Base-by-base conservation (phyloP, 768 basidiomycete genomes). In the Kondoa subrosea region DNA sequence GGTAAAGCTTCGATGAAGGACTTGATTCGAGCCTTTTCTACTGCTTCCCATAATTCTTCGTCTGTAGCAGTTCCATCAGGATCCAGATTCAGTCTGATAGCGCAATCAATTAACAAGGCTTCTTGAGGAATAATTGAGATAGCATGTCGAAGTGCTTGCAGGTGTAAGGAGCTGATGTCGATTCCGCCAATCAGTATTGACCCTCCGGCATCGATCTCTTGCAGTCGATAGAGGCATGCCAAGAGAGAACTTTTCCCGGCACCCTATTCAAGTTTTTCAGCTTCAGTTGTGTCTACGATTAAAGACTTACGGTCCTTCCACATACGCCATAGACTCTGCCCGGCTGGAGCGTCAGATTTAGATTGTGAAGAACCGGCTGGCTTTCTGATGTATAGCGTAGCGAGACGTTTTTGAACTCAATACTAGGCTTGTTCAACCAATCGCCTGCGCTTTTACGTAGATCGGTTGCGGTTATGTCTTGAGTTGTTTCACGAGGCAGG, bases 41-140 rank as follows among this genome's bases (percentile, higher is more conserved):
- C 68, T 4, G 69, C 69, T 1, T 70, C 63, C 69, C 69, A 70
- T 27, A 70, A 57, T 27, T 70, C 65, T 15, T 33, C 69, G 59
- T 70, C 69, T n/a, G 69, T 60, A 26, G 50, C 30, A 3, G 2
- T 1, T 2, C 69, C 66, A 29, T 70, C 69, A 15, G 67, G 67
- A 40, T 70, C 69, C 8, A 70, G 69, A 34, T 70, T 70, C 34
- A 68, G 63, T 4, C 69, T 60, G 1, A 70, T 29, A 56, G 61
- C 30, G 56, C 65, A 15, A 32, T 70, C 69, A 14, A 70, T 50
- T 25, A 70, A 4, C 3, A 69, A 17, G 12, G 69, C 68, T 25
- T 70, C 69, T 69, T 50, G 40, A 8, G 40, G 40, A 8, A 50
- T 21, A 21, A 50, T 21, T 50, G 40, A 50, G 40, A 50, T 50